These are phyloP conservation scores for Ceratobasidium sp. DNA, from an alignment of 1,284 basidiomycete genomes.

Conservation along the genomic window DNA sequence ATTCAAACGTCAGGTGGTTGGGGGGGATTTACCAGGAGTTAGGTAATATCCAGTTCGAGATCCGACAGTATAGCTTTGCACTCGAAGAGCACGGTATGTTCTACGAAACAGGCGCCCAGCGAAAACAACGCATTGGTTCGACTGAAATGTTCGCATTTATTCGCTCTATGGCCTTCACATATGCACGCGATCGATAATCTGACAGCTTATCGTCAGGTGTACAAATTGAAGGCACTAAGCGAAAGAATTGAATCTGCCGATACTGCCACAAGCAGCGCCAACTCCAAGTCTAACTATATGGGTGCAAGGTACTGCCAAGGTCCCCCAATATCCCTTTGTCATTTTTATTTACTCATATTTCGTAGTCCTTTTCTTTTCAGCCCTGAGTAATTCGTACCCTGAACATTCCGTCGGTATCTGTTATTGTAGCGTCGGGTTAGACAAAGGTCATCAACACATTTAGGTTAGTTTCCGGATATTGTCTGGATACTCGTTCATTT, in stretches of 20 bases:
- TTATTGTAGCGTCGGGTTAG: background rate
- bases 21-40: background rate
- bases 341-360: no score
- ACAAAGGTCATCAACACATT: no score
- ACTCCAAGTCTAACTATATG: no score
- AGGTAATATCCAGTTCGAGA: background rate
- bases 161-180: background rate
- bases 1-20: background rate
- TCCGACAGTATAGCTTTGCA: slow-evolving; percentile 2
- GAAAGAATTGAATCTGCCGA: background rate
- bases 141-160: background rate
- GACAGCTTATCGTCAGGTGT: background rate
- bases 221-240: background rate
- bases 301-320: no score
- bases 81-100: background rate
- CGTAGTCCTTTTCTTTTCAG: background rate
- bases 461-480: slow-evolving; percentile 15
- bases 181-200: background rate
- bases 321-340: no score
- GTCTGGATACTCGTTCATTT: slow-evolving; percentile 3
- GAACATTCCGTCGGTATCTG: background rate
- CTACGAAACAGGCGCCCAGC: background rate
- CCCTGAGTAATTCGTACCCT: background rate
- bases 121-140: background rate
- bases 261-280: no score